Evolutionary conservation across 805 yeast species (phyloP), one percentile per base, ranked within the genome.

Genomic region (Kazachstania taianensis): DNA sequence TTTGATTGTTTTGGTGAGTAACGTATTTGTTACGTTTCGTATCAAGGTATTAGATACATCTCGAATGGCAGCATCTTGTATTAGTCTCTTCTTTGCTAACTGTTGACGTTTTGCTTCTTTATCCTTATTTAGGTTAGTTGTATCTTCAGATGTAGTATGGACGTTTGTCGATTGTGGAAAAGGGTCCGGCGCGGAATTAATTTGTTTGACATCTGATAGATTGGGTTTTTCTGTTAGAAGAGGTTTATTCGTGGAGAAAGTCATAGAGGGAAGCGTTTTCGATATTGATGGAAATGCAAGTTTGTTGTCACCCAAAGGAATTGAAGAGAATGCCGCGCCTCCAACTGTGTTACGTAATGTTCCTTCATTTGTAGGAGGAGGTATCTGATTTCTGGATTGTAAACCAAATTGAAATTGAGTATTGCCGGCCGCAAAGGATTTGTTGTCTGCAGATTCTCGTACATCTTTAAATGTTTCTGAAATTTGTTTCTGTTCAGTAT

Each of bases 401-500:
- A n/a, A n/a, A n/a, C n/a, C n/a, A n/a, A n/a, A n/a, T n/a, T 9
- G 25, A n/a, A 22, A 4, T n/a, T 22, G 3, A 9, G 25, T 22
- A n/a, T n/a, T n/a, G n/a, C n/a, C n/a, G n/a, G n/a, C n/a, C n/a
- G n/a, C n/a, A n/a, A n/a, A n/a, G n/a, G n/a, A n/a, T n/a, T n/a
- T n/a, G n/a, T n/a, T n/a, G n/a, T n/a, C n/a, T 9, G 25, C 25
- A 3, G 8, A 9, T 9, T 22, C 12, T 22, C 25, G 8, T 9
- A 22, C 12, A n/a, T 22, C 25, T 22, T 22, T 18, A 10, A 36
- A 17, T 9, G 16, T 18, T 13, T 22, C 26, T 5, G 33, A 14
- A 14, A 33, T 38, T 30, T 33, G 30, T 17, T 29, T 32, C 28
- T 32, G 33, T 33, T 32, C 26, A 35, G 16, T 8, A 10, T 26